Conservation (phyloP, 257 asterid species). For the Paraleonurus japonicus region DNA sequence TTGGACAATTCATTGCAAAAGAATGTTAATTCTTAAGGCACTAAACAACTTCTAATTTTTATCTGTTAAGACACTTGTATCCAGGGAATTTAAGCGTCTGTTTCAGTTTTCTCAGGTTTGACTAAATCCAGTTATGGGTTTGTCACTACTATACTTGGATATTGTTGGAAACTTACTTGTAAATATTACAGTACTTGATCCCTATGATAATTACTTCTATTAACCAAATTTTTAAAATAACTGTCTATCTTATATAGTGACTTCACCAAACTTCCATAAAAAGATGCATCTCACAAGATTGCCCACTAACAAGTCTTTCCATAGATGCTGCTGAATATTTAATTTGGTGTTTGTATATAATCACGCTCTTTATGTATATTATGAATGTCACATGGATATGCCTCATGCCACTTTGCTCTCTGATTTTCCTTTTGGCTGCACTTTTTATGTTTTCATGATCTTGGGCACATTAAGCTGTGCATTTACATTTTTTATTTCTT, state of each 20-base stretch:
- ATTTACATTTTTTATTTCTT: slow-evolving; percentile 39
- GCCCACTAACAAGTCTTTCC: not conserved
- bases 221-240: not conserved
- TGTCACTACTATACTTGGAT: not conserved
- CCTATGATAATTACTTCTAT: not conserved
- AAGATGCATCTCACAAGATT: not conserved
- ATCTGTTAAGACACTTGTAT: not conserved
- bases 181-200: not conserved
- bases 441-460: not conserved
- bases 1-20: slow-evolving; percentile 7
- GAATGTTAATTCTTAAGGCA: not conserved
- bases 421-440: not conserved
- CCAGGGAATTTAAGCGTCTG: not conserved
- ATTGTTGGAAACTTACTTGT: not conserved
- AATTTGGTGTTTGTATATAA: not conserved
- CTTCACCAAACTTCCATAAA: not conserved
- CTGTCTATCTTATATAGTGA: not conserved
- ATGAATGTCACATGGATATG: not conserved
- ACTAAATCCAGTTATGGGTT: not conserved
- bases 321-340: not conserved
- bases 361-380: not conserved
- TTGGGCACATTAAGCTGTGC: slow-evolving; percentile 20
- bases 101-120: not conserved
- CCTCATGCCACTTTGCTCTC: not conserved
- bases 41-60: not conserved